Conservation (phyloP, 257 asterid genomes). For the Plectranthus barbatus region DNA sequence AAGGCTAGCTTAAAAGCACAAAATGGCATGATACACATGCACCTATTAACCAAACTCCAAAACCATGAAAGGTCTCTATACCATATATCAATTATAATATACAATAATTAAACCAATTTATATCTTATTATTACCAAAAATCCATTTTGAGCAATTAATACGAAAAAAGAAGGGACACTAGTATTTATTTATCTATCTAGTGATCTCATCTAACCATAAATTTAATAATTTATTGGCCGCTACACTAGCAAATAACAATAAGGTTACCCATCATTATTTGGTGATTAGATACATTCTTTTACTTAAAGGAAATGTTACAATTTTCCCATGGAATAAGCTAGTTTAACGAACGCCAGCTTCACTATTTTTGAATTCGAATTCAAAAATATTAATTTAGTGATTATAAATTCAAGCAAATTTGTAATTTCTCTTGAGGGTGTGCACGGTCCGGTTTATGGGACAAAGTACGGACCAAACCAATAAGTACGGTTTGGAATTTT, state of each 20-base stretch:
- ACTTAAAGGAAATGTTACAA: constrained; percentile 2
- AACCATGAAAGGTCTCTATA: not conserved
- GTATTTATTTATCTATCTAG: too few species aligned
- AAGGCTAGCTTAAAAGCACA: constrained; percentile 5
- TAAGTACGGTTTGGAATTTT: too few species aligned
- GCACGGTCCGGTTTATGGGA: too few species aligned
- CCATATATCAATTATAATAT: not conserved
- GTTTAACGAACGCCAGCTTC: too few species aligned
- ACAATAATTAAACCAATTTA: not conserved
- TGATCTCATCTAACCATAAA: too few species aligned
- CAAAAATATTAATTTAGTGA: too few species aligned
- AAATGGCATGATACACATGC: not conserved
- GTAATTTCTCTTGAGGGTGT: too few species aligned
- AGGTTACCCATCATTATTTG: not conserved
- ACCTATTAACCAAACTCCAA: not conserved
- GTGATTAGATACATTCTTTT: constrained; percentile 13
- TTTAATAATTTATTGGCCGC: not conserved
- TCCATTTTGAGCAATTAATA: not conserved
- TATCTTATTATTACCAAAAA: not conserved
- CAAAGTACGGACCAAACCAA: too few species aligned
- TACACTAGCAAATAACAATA: too few species aligned
- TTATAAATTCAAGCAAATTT: too few species aligned
- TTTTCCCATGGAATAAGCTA: not conserved
- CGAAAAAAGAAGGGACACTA: not conserved
- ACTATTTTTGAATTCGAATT: too few species aligned